Percentiles rank a stretch among this genome's conserved stretches.
Evolutionary conservation across 306 rosid genomes (phyloP).

Genomic region (Cotoneaster glaucophyllus): DNA sequence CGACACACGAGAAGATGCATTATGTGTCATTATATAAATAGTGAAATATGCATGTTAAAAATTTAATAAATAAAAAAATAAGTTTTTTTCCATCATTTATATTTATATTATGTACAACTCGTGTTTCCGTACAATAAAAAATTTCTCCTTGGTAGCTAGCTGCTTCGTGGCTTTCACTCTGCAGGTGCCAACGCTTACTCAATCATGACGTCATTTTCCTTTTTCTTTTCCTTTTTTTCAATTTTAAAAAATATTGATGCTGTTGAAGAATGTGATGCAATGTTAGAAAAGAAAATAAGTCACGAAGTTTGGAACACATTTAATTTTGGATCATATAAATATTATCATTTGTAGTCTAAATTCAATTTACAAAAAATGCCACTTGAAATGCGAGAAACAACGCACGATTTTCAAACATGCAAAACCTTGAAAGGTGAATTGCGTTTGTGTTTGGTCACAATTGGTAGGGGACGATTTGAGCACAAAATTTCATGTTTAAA

Average conservation of each 20-base stretch:
- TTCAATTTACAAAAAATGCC: neutral
- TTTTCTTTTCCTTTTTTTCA: neutral
- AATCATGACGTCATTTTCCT: neutral
- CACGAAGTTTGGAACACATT: neutral
- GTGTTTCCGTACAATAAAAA: no score
- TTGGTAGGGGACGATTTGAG: neutral
- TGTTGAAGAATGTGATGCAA: no score
- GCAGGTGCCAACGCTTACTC: neutral
- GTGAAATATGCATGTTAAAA: accelerated
- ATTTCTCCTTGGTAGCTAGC: neutral
- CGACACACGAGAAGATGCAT: no score
- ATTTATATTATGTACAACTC: no score
- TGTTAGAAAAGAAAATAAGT: neutral
- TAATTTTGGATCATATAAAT: neutral
- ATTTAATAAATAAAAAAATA: no score
- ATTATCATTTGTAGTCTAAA: neutral
- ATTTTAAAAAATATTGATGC: neutral
- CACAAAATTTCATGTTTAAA: no score
- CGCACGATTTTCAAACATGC: neutral
- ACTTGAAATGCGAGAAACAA: no score
- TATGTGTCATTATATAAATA: no score
- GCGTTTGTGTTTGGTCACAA: neutral
- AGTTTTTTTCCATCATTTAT: no score
- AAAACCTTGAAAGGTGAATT: neutral
- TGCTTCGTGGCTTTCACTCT: neutral